These are phyloP conservation scores for Verbena officinalis DNA, from an alignment of 257 asterid genomes.

Conservation along the genomic window DNA sequence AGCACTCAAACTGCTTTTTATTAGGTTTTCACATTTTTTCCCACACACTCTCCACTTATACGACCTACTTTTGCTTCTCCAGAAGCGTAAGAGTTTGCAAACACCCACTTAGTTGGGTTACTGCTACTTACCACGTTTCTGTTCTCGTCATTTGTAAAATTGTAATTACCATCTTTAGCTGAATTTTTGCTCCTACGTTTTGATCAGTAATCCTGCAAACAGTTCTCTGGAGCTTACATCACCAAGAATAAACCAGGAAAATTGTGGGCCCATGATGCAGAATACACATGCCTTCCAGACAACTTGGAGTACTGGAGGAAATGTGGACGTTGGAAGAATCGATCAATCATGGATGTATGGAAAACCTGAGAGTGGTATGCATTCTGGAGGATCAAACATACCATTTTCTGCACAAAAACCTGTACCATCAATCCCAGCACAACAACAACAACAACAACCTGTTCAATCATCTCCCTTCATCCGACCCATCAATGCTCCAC, in stretches of 20 bases:
- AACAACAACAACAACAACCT: slow-evolving; percentile 60
- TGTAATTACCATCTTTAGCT: slow-evolving; percentile 22
- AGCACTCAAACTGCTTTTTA: too few species aligned
- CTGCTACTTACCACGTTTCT: slow-evolving; percentile 12
- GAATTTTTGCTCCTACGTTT: slow-evolving; percentile 32
- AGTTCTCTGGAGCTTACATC: slow-evolving; percentile 62
- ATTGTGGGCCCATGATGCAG: slow-evolving; percentile 53
- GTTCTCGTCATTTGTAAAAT: slow-evolving; percentile 1
- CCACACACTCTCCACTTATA: too few species aligned
- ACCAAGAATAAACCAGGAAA: slow-evolving; percentile 71
- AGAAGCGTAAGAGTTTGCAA: too few species aligned
- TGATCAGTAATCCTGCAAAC: slow-evolving; percentile 53
- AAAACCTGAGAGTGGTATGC: slow-evolving; percentile 54
- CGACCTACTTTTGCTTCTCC: too few species aligned
- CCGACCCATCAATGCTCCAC: slow-evolving; percentile 65
- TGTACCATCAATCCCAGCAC: slow-evolving; percentile 58
- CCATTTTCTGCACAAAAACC: slow-evolving; percentile 45
- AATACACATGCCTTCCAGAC: slow-evolving; percentile 58
- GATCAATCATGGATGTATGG: slow-evolving; percentile 54
- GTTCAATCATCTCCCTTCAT: slow-evolving; percentile 54
- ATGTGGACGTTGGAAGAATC: slow-evolving; percentile 51
- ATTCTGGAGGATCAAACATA: slow-evolving; percentile 52
- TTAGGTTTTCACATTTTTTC: too few species aligned
- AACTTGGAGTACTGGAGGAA: slow-evolving; percentile 60
- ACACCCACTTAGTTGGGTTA: slow-evolving; percentile 6